Conservation (phyloP, 1,284 basidiomycete species). For the Ustilago tritici region DNA sequence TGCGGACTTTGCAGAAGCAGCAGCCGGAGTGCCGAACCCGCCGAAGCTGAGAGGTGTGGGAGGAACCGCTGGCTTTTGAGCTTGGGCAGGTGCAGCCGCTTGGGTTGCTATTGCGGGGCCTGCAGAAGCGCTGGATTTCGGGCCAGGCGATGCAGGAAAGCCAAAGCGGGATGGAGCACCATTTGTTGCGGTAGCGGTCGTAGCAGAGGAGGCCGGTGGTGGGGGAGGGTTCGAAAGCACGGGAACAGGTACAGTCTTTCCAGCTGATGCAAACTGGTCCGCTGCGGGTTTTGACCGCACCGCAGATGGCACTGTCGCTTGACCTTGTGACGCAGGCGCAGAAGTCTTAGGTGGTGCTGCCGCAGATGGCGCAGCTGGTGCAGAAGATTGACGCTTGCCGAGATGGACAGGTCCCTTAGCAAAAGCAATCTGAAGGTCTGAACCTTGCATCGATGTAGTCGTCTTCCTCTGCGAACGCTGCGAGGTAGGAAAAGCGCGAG, state of each 20-base stretch:
- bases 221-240: conserved; percentile 20
- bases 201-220: conserved; percentile 8
- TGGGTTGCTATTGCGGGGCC: neutral
- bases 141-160: conserved; percentile 22
- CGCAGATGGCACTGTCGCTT: neutral
- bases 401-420: conserved; percentile 59
- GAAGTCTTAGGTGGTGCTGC: neutral
- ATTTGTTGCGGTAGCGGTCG: conserved; percentile 2
- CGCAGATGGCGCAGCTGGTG: neutral
- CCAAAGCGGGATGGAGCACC: conserved; percentile 16
- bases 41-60: conserved; percentile 12
- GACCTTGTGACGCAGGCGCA: neutral
- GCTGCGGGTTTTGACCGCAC: neutral
- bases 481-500: conserved; percentile 22
- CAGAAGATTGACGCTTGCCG: conserved; percentile 30
- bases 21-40: conserved; percentile 7
- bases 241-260: conserved; percentile 25
- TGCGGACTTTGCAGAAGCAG: conserved; percentile 6
- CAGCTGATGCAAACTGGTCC: conserved; percentile 22
- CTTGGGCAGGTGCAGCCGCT: neutral
- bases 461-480: conserved; percentile 24
- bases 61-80: conserved; percentile 6
- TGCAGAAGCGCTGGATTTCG: neutral
- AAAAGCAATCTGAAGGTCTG: conserved; percentile 59
- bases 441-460: conserved; percentile 40